Conservation (phyloP, 352 stramenopile genomes). For the Pythium graminicola region DNA sequence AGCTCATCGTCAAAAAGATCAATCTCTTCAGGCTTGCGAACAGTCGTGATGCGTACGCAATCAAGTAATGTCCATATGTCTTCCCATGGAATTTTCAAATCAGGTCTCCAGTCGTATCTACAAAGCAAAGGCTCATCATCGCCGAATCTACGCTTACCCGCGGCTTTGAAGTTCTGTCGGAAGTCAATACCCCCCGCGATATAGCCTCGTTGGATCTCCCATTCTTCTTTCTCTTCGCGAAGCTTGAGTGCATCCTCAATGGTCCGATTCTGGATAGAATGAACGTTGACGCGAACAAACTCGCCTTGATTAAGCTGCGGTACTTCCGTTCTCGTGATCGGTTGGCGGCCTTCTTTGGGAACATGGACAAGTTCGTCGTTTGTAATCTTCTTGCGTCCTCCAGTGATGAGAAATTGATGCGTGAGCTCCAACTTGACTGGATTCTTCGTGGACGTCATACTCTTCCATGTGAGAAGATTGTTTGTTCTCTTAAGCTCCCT, state of each 20-base stretch:
- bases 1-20: background rate
- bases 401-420: slow-evolving; percentile 6
- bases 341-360: background rate
- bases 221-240: background rate
- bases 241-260: background rate
- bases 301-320: slow-evolving; percentile 1
- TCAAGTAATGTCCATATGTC: background rate
- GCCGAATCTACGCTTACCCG: background rate
- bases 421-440: slow-evolving; percentile 3
- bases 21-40: background rate
- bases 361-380: slow-evolving; percentile 1
- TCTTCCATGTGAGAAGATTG: slow-evolving; percentile 2
- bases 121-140: background rate
- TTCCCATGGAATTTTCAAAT: background rate
- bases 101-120: slow-evolving; percentile 1
- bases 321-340: background rate
- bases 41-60: background rate
- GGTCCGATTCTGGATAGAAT: background rate
- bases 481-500: background rate
- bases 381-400: background rate
- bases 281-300: slow-evolving; percentile 1
- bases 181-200: background rate
- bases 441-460: slow-evolving; percentile 5
- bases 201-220: background rate
- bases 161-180: slow-evolving; percentile 1